Evolutionary conservation across 352 stramenopile species (phyloP).

Genomic region (Globisporangium nagaii): DNA sequence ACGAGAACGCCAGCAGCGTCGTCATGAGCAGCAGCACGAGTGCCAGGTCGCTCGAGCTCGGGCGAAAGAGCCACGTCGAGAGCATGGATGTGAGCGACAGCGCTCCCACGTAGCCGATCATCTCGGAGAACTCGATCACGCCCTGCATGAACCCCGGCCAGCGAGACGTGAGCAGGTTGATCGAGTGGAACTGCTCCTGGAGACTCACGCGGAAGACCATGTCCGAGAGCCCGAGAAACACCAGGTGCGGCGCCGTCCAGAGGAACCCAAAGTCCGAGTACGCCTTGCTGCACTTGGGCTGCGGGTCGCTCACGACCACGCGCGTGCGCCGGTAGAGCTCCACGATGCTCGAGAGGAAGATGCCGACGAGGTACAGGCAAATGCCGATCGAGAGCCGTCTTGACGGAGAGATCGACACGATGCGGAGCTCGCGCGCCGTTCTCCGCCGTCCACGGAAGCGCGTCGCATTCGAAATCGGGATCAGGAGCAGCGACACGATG

Average conservation of each 20-base stretch:
- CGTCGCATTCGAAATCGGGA: constrained; percentile 12
- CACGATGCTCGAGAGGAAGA: constrained; percentile 73
- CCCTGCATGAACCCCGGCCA: constrained; percentile 47
- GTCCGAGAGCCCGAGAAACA: constrained; percentile 49
- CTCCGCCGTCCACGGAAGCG: not conserved
- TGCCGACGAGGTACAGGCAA: constrained; percentile 45
- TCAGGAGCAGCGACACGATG: constrained; percentile 12
- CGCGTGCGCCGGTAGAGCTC: constrained; percentile 68
- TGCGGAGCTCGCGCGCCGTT: not conserved
- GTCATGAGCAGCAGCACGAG: constrained; percentile 61
- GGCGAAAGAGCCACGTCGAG: constrained; percentile 54
- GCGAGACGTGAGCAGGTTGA: constrained; percentile 19
- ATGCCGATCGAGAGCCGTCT: constrained; percentile 44
- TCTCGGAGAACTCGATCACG: constrained; percentile 43
- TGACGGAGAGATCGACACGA: constrained; percentile 15
- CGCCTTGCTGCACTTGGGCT: constrained; percentile 24
- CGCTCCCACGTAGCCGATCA: constrained; percentile 44
- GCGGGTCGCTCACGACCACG: constrained; percentile 7
- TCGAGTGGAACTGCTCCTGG: constrained; percentile 42
- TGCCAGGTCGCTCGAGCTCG: constrained; percentile 48
- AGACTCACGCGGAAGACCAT: constrained; percentile 59
- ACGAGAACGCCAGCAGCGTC: constrained; percentile 45
- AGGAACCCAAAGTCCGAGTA: constrained; percentile 39
- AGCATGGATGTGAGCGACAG: constrained; percentile 45
- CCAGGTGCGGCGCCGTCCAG: constrained; percentile 50